These are phyloP conservation scores for Stephania cephalantha DNA, from an alignment of 164 flowering plant species.

Conservation along the genomic window DNA sequence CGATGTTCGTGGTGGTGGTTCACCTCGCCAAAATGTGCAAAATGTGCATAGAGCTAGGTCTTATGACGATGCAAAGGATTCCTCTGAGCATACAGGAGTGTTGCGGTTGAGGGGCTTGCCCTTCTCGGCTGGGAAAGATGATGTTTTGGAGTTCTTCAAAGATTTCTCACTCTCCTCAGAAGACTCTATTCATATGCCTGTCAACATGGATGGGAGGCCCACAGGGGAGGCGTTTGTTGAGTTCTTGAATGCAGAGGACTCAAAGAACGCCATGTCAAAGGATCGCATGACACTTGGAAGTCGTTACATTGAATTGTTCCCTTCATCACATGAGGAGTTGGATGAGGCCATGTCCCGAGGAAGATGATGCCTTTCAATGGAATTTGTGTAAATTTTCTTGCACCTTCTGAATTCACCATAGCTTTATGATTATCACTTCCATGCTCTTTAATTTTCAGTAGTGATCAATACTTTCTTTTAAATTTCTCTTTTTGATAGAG, in stretches of 20 bases:
- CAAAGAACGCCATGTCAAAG: constrained; percentile 81
- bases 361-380: constrained; percentile 31
- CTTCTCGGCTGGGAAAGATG: constrained; percentile 75
- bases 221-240: constrained; percentile 92
- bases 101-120: constrained; percentile 86
- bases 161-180: constrained; percentile 63
- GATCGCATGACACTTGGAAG: constrained; percentile 83
- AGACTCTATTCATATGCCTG: constrained; percentile 49
- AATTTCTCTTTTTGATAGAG: background rate
- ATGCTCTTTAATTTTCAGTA: background rate
- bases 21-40: constrained; percentile 42
- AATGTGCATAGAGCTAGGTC: constrained; percentile 40
- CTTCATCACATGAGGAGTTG: constrained; percentile 65
- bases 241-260: constrained; percentile 66
- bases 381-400: background rate
- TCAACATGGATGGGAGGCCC: constrained; percentile 68
- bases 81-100: constrained; percentile 64
- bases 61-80: constrained; percentile 55
- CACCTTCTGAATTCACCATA: background rate
- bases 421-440: background rate
- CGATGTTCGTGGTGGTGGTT: constrained; percentile 55
- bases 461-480: background rate
- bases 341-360: constrained; percentile 65
- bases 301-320: constrained; percentile 86
- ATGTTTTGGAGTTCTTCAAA: constrained; percentile 72